These are phyloP conservation scores for Nitzschia sp. DNA, from an alignment of 108 stramenopile species.

Conservation along the genomic window DNA sequence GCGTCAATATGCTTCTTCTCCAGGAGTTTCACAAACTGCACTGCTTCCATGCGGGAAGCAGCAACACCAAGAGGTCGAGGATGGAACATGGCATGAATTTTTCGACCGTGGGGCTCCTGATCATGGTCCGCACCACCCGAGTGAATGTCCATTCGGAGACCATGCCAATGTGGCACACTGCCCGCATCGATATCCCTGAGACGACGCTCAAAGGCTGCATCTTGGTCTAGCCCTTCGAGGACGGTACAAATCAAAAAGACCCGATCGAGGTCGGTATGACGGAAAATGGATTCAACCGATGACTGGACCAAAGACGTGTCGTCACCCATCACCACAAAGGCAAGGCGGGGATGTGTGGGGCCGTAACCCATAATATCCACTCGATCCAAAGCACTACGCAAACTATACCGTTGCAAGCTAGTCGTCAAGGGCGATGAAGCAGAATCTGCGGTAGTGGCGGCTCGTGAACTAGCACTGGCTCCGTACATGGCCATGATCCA, in stretches of 20 bases:
- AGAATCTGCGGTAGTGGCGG: neutral
- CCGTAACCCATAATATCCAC: constrained; percentile 80
- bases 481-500: constrained; percentile 44
- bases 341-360: constrained; percentile 70
- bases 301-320: constrained; percentile 10
- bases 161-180: constrained; percentile 62
- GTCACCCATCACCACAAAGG: constrained; percentile 59
- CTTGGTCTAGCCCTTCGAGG: constrained; percentile 45
- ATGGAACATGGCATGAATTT: constrained; percentile 65
- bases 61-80: constrained; percentile 39
- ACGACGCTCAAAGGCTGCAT: constrained; percentile 16
- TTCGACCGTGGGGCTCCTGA: constrained; percentile 48
- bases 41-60: constrained; percentile 55
- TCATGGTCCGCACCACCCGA: constrained; percentile 20
- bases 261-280: constrained; percentile 63
- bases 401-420: constrained; percentile 1
- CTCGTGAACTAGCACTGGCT: constrained; percentile 13
- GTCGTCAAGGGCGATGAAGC: neutral
- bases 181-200: constrained; percentile 44
- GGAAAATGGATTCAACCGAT: constrained; percentile 45
- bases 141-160: constrained; percentile 44
- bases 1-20: constrained; percentile 56
- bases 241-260: constrained; percentile 69
- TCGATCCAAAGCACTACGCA: constrained; percentile 57
- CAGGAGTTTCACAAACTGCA: constrained; percentile 59